A percentile compares a stretch with the other conserved stretches of the same genome.
Evolutionary conservation across 208 protist species (phyloP).

Genomic region (Acanthamoeba royreba): DNA sequence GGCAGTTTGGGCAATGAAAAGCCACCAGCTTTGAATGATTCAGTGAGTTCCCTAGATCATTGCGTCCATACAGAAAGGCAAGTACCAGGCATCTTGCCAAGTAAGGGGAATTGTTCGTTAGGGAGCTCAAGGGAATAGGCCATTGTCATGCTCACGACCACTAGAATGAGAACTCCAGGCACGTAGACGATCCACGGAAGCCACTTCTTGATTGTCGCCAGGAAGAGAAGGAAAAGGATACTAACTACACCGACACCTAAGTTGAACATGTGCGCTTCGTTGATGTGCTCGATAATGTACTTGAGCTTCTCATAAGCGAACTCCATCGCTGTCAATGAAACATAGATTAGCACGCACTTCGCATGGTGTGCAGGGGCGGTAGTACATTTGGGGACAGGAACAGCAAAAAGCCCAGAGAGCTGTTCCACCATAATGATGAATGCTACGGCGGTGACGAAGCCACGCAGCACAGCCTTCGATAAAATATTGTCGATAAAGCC

Average conservation of each 20-base stretch:
- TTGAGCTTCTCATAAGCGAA: not conserved
- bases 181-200: not conserved
- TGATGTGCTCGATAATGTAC: not conserved
- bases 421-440: slow-evolving; percentile 22
- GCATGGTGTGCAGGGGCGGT: not conserved
- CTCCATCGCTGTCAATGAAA: not conserved
- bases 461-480: not conserved
- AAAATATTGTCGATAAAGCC: slow-evolving; percentile 25
- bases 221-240: not conserved
- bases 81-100: not conserved
- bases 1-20: not conserved
- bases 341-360: not conserved
- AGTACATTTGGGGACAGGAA: not conserved
- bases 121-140: not conserved
- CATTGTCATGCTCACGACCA: not conserved
- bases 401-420: not conserved
- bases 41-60: too few species aligned
- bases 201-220: not conserved
- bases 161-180: not conserved
- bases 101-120: not conserved
- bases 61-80: not conserved
- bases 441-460: not conserved
- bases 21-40: not conserved
- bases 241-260: not conserved
- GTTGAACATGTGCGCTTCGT: not conserved